Evolutionary conservation across 2,329 filamentous ascomycete species (phyloP).

Genomic region (Xylariales sp.): DNA sequence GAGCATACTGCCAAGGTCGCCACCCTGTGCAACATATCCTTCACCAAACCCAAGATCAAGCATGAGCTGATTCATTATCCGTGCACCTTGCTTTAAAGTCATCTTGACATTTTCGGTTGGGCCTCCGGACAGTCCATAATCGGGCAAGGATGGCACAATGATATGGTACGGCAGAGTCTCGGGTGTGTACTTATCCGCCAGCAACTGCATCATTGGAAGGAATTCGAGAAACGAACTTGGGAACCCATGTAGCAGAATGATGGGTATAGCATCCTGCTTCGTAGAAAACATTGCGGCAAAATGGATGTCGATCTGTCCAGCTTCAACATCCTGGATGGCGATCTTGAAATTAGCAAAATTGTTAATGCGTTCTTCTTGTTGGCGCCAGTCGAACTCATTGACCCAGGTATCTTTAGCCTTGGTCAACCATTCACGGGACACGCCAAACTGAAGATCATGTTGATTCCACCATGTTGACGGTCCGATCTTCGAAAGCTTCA

Average conservation of each 20-base stretch:
- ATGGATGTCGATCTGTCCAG: slow-evolving; percentile 34
- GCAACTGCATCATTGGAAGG: slow-evolving; percentile 41
- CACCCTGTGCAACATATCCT: slow-evolving; percentile 52
- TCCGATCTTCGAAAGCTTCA: slow-evolving; percentile 7
- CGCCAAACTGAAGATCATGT: slow-evolving; percentile 5
- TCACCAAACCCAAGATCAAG: slow-evolving; percentile 44
- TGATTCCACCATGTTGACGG: slow-evolving; percentile 4
- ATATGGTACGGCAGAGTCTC: slow-evolving; percentile 51
- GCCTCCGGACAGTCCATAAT: slow-evolving; percentile 45
- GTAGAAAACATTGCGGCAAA: slow-evolving; percentile 52
- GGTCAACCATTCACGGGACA: slow-evolving; percentile 6
- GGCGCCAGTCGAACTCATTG: slow-evolving; percentile 34
- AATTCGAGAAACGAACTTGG: slow-evolving; percentile 52
- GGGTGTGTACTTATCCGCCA: slow-evolving; percentile 43
- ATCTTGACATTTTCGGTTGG: slow-evolving; percentile 43
- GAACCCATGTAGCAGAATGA: slow-evolving; percentile 53
- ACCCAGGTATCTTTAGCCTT: slow-evolving; percentile 5
- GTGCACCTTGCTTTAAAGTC: slow-evolving; percentile 30
- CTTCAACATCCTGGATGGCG: slow-evolving; percentile 26
- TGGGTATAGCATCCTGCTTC: slow-evolving; percentile 42
- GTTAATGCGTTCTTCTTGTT: slow-evolving; percentile 34
- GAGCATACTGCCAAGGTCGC: slow-evolving; percentile 47
- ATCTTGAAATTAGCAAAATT: slow-evolving; percentile 43
- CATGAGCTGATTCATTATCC: slow-evolving; percentile 47
- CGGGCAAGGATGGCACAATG: slow-evolving; percentile 50